Percentiles rank a stretch among this genome's conserved stretches.
These are phyloP conservation scores for Petunia hybrid DNA, from an alignment of 305 asterid species.

Conservation along the genomic window DNA sequence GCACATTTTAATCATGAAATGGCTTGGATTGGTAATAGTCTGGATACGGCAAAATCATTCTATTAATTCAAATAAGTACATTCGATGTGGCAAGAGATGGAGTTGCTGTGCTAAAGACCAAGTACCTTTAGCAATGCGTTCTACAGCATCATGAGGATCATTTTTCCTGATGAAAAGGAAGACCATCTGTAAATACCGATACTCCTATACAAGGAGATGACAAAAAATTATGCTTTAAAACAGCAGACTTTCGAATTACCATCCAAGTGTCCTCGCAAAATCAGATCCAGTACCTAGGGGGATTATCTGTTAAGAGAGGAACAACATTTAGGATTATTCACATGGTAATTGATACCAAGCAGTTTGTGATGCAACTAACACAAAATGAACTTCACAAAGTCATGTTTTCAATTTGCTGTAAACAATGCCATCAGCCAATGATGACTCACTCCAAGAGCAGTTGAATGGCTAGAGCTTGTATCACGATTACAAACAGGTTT, in stretches of 20 bases:
- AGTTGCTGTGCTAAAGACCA: not conserved
- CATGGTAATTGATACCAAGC: constrained; percentile 32
- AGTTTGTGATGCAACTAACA: constrained; percentile 31
- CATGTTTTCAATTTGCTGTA: not conserved
- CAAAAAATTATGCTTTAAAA: constrained; percentile 24
- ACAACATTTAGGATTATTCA: constrained; percentile 32
- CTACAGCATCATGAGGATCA: constrained; percentile 81
- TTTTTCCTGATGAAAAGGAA: constrained; percentile 66
- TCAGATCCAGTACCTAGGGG: constrained; percentile 96
- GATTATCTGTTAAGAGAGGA: constrained; percentile 67
- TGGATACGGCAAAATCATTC: too few relatives aligned
- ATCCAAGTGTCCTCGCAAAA: constrained; percentile 87
- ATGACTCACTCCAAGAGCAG: constrained; percentile 90
- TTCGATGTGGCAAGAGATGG: not conserved
- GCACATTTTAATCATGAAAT: too few relatives aligned
- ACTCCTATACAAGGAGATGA: constrained; percentile 30
- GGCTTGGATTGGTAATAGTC: too few relatives aligned
- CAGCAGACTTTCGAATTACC: constrained; percentile 60
- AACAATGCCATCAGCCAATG: constrained; percentile 17
- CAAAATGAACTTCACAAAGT: constrained; percentile 33
- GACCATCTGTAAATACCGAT: constrained; percentile 26
- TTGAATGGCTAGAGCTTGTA: constrained; percentile 47
- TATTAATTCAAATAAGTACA: too few relatives aligned
- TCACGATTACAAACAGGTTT: constrained; percentile 67
- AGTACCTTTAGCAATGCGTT: constrained; percentile 78